Evolutionary conservation across 257 asterid species (phyloP), one percentile per base, ranked within the genome.

Genomic region (Petunia secreta): DNA sequence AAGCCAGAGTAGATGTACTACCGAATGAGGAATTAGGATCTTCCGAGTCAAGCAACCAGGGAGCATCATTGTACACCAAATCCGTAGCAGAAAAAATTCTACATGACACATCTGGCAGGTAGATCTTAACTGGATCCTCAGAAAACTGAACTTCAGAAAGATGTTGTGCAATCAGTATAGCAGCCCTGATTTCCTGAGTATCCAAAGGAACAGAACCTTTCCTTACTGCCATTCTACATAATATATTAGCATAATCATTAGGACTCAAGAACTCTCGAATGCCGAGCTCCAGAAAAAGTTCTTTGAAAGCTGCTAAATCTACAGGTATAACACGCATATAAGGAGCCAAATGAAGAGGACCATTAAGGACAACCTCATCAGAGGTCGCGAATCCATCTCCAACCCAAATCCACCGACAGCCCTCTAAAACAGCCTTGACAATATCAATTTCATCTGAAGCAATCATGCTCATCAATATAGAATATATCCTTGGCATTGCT

Each of bases 381-480:
- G 93, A 82, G 79, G 94, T 93, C 62, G 98, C 95, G 84, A 93
- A 95, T 53, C 99, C 99, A 86, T 95, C 98, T 84, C 99, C 99
- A 11, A 95, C 99, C 99, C 99, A 95, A 84, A 95, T 86, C 97
- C 99, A 95, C 87, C 95, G 89, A 84, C 91, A 87, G 82, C 99
- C 97, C 91, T 95, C 99, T 78, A 95, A 87, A 86, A 95, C 87
- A 85, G 97, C 99, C 87, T 90, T 95, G 65, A 95, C 94, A 82
- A 95, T 89, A 77, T 93, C 98, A 85, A 95, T 90, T 85, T 93
- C 98, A 86, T 95, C 99, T 60, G 99, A 87, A 82, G 90, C 89
- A 82, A 91, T 82, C 90, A 93, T 87, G 81, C 89, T 85, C 89
- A 82, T 81, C 82, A 95, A 86, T 83, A 91, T 88, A 75, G 98